Evolutionary conservation across 2,329 filamentous ascomycete genomes (phyloP).

Genomic region (Fusarium proliferatum): DNA sequence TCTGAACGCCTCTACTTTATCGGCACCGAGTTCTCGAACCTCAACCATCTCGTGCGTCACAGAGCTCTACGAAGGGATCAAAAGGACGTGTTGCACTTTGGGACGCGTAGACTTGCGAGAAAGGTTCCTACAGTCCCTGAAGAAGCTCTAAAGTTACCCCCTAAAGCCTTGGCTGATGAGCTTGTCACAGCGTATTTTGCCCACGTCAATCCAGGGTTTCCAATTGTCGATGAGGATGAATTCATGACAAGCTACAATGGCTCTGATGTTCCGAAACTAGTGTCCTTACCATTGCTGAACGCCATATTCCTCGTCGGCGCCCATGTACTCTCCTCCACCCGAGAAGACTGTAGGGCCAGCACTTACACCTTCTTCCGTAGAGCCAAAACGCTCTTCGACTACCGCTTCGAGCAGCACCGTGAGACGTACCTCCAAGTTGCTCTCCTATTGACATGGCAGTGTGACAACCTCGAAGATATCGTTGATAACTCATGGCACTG

Average conservation of each 20-base stretch:
- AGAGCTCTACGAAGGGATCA: constrained; percentile 48
- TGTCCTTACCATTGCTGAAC: constrained; percentile 62
- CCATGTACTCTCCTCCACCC: constrained; percentile 57
- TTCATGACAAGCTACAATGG: constrained; percentile 63
- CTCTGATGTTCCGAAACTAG: constrained; percentile 55
- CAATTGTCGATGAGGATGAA: constrained; percentile 62
- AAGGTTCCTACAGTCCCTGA: constrained; percentile 54
- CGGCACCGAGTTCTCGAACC: constrained; percentile 65
- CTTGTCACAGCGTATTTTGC: constrained; percentile 63
- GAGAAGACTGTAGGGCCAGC: constrained; percentile 53
- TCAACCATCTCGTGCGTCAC: constrained; percentile 65
- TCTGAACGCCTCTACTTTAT: constrained; percentile 64
- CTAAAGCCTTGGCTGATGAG: constrained; percentile 59
- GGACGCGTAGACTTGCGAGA: constrained; percentile 49
- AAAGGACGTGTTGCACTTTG: constrained; percentile 49
- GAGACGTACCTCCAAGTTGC: constrained; percentile 65
- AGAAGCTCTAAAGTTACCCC: constrained; percentile 61
- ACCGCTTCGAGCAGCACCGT: constrained; percentile 63
- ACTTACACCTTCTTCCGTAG: constrained; percentile 63
- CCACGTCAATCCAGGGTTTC: constrained; percentile 62
- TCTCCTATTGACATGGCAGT: constrained; percentile 66
- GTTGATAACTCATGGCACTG: constrained; percentile 64
- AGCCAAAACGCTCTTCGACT: constrained; percentile 64
- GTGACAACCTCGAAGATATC: constrained; percentile 65
- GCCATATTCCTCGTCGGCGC: constrained; percentile 63